Percentiles rank a stretch among this genome's conserved stretches.
Conservation (phyloP, 139 green algal genomes). For the Chloropicon primus region DNA sequence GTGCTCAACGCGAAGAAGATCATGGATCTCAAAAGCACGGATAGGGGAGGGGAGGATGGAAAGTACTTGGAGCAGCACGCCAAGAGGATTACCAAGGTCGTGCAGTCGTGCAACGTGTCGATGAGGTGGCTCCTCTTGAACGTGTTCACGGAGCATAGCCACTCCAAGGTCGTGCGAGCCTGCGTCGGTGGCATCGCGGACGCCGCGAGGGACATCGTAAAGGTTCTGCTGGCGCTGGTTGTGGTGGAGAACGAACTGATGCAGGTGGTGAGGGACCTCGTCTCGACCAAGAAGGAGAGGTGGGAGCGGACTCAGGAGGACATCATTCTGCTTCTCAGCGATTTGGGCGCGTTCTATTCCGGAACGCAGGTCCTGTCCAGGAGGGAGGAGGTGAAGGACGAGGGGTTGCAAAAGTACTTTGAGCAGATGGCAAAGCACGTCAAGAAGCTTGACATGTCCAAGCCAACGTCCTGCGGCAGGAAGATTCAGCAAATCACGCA, state of each 20-base stretch:
- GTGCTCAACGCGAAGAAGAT: neutral
- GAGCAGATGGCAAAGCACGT: neutral
- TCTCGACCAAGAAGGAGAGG: neutral
- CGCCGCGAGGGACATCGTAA: neutral
- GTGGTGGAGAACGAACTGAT: neutral
- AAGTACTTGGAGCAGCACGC: neutral
- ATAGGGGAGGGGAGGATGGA: neutral
- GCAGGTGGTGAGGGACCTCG: neutral
- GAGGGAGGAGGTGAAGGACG: neutral
- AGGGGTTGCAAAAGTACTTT: neutral
- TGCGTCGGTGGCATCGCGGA: neutral
- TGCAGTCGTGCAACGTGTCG: neutral
- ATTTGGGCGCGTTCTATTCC: neutral
- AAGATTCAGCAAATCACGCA: neutral
- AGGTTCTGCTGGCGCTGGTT: neutral
- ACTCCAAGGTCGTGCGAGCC: neutral
- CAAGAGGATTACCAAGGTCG: neutral
- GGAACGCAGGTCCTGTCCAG: neutral
- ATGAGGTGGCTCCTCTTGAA: neutral
- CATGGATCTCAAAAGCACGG: neutral
- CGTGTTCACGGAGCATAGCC: neutral
- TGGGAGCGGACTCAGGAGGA: neutral
- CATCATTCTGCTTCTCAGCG: neutral
- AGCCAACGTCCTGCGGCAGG: neutral
- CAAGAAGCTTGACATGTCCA: neutral